These are phyloP conservation scores for Musa schizocarpa DNA, from an alignment of 176 grass and related monocot genomes.

Conservation along the genomic window DNA sequence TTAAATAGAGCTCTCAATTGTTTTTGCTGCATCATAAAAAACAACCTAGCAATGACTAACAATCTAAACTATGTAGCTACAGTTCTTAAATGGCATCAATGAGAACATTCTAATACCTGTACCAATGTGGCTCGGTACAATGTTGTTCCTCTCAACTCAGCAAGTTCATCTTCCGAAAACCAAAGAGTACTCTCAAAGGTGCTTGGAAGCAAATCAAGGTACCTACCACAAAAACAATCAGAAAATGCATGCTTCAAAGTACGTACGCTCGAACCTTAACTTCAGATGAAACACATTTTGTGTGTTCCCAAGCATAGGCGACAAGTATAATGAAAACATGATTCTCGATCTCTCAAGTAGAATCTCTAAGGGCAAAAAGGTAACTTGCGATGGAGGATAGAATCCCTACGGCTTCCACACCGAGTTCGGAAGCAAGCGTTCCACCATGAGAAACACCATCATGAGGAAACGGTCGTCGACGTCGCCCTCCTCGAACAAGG, in stretches of 20 bases:
- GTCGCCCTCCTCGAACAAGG: slow-evolving; percentile 53
- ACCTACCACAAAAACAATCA: slow-evolving; percentile 27
- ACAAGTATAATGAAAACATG: too few relatives aligned
- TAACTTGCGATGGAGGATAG: not conserved
- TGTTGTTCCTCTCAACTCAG: slow-evolving; percentile 73
- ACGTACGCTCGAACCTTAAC: not conserved
- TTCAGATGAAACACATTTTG: too few relatives aligned
- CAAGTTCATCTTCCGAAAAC: slow-evolving; percentile 60
- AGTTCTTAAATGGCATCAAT: not conserved
- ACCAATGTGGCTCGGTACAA: slow-evolving; percentile 57
- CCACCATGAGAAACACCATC: slow-evolving; percentile 82
- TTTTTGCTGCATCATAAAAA: slow-evolving; percentile 49
- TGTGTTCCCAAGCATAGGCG: too few relatives aligned
- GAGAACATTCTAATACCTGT: slow-evolving; percentile 33
- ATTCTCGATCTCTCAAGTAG: too few relatives aligned
- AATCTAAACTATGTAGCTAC: not conserved
- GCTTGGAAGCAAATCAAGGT: slow-evolving; percentile 72
- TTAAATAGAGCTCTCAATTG: slow-evolving; percentile 41
- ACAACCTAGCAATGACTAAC: not conserved
- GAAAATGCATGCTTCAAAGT: not conserved
- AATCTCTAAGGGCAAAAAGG: not conserved
- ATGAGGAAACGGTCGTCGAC: slow-evolving; percentile 78
- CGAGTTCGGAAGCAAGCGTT: slow-evolving; percentile 62
- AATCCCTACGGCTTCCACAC: slow-evolving; percentile 80
- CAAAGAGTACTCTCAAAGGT: slow-evolving; percentile 72